Base-by-base conservation (phyloP, 192 early-diverging fungal species). In the Podila verticillata region DNA sequence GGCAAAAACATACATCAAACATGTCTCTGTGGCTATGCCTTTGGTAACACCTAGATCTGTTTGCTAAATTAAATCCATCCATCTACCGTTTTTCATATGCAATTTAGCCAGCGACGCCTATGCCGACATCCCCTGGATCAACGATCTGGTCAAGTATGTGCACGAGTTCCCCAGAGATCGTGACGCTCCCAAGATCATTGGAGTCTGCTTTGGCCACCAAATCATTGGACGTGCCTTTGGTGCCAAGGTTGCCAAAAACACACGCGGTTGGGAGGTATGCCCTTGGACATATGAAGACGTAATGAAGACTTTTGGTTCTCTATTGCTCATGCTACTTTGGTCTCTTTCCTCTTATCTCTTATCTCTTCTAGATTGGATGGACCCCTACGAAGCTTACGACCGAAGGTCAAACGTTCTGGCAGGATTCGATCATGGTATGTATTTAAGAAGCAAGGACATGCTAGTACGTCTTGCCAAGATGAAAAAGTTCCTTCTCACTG, bases 131-230 rank as follows among this genome's bases (percentile, higher is more conserved):
- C 82, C 84, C 1, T 96, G 94, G 94, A 93, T 93, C 48, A 49
- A 84, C 34, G 74, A 85, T 9, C 74, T 93, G 9, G 75, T 87
- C 26, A 68, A 84, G 0, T 95, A 85, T 72, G 83, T 92, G n/a
- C 62, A 74, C 28, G 32, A 70, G 1, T 51, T 89, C 22, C 75
- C 75, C 35, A 61, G 66, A 39, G 22, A 70, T 61, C 47, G 81
- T 24, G 44, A 82, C 22, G 70, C 81, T 8, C 71, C 62, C 4
- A 67, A 83, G 48, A 58, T 87, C 32, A 57, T 95, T 61, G 92
- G 93, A 5, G 75, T 96, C 35, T 96, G 95, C 59, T 96, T 95
- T 86, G 95, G 95, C 15, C 95, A 96, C 62, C 95, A 96, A 75
- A 85, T 94, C 39, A 81, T 96, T 48, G 92, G 91, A 13, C 84